Percentiles rank a stretch among this genome's conserved stretches.
Conservation (phyloP, 257 asterid species). For the Solanum dulcamara region DNA sequence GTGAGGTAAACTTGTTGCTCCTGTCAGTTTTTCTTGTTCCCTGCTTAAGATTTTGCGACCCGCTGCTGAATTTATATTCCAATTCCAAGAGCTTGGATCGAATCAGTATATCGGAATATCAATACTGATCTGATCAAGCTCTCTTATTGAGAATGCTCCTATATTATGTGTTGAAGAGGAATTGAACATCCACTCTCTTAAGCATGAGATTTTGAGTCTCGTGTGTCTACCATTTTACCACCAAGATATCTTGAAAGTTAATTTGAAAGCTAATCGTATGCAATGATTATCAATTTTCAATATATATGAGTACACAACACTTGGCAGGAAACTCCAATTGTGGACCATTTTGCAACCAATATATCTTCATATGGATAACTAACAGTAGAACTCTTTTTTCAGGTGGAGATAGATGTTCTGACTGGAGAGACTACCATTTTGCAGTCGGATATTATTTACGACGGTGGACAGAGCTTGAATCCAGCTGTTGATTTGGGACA, state of each 20-base stretch:
- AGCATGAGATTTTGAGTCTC: background rate
- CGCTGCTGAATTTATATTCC: background rate
- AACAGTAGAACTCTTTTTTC: constrained; percentile 1
- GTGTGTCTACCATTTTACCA: background rate
- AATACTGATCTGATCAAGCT: background rate
- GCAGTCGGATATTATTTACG: constrained; percentile 51
- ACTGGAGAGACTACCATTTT: constrained; percentile 49
- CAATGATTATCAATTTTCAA: background rate
- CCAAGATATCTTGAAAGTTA: background rate
- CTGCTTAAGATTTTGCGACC: no score
- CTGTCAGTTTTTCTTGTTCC: background rate
- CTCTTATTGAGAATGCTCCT: background rate
- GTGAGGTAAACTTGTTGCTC: constrained; percentile 40
- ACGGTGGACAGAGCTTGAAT: constrained; percentile 79
- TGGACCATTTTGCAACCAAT: background rate
- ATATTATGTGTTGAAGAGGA: background rate
- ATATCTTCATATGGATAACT: background rate
- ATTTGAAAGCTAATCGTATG: background rate
- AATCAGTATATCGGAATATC: background rate
- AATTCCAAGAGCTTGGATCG: background rate
- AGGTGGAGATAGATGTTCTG: constrained; percentile 59
- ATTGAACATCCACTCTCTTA: background rate
- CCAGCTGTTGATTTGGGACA: constrained; percentile 78
- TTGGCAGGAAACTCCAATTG: background rate
- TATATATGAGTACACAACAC: background rate